Evolutionary conservation across 2,329 filamentous ascomycete genomes (phyloP).

Genomic region (Colletotrichum plurivorum): DNA sequence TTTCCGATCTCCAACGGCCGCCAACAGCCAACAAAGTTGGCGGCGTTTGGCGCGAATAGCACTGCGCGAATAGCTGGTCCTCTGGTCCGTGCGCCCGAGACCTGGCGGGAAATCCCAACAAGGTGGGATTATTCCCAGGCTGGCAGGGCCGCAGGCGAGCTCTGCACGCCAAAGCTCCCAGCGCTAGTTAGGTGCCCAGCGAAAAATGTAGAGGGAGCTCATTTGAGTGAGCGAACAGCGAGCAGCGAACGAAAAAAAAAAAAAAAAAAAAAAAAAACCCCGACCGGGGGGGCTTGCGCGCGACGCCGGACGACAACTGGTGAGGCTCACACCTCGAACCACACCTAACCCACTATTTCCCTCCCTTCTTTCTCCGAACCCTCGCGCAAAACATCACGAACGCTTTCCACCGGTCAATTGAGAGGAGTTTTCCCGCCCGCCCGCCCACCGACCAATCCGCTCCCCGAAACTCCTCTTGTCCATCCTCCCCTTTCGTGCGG

Average conservation of each 20-base stretch:
- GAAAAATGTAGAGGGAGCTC: slow-evolving; percentile 12
- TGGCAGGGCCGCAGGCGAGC: slow-evolving; percentile 5
- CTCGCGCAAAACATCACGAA: slow-evolving; percentile 10
- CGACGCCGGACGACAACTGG: not conserved
- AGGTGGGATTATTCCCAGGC: slow-evolving; percentile 9
- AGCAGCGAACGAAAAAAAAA: not conserved
- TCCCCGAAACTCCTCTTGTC: not conserved
- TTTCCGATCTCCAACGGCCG: slow-evolving; percentile 23
- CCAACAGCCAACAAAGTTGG: slow-evolving; percentile 24
- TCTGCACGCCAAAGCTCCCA: slow-evolving; percentile 32
- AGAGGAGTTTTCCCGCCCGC: not conserved
- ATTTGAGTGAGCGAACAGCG: slow-evolving; percentile 4
- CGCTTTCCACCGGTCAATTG: slow-evolving; percentile 1
- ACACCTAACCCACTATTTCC: slow-evolving; percentile 33
- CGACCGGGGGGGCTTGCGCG: slow-evolving; percentile 8
- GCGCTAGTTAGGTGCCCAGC: not conserved
- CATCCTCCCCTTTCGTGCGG: not conserved
- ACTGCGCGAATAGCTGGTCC: not conserved
- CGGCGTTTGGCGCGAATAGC: too few species aligned
- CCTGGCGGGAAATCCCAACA: slow-evolving; percentile 38
- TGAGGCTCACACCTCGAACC: slow-evolving; percentile 16
- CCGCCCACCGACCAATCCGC: slow-evolving; percentile 6
- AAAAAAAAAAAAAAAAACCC: slow-evolving; percentile 26
- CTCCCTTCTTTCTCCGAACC: slow-evolving; percentile 35
- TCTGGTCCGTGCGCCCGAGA: slow-evolving; percentile 13